Percentiles rank a stretch among this genome's conserved stretches.
phyloP scores from a whole-genome alignment of 768 basidiomycete genomes.

The Epithele typhae region DNA sequence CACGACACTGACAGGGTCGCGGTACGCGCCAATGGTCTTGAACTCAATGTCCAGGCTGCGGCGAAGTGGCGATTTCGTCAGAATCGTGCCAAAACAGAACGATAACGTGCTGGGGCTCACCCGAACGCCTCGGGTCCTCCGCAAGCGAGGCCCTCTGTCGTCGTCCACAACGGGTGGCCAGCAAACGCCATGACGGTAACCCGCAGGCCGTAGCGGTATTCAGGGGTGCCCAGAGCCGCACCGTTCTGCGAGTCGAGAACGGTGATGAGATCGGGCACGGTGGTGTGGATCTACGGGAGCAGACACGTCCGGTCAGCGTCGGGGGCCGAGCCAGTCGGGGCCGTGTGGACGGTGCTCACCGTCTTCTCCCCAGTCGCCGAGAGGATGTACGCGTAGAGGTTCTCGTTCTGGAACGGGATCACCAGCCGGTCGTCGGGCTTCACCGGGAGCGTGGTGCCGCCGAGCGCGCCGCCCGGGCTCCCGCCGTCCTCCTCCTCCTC shows the following conservation, averaged over 20 bases:
- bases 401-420: slow-evolving; percentile 64
- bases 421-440: slow-evolving; percentile 30
- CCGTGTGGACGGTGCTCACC: slow-evolving; percentile 16
- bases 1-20: slow-evolving; percentile 17
- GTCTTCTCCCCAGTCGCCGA: slow-evolving; percentile 27
- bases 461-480: slow-evolving; percentile 7
- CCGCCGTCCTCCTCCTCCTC: slow-evolving; percentile 25
- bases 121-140: slow-evolving; percentile 55
- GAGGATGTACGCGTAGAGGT: slow-evolving; percentile 42
- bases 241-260: slow-evolving; percentile 63
- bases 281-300: slow-evolving; percentile 36
- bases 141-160: slow-evolving; percentile 41
- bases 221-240: slow-evolving; percentile 56
- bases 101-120: no score
- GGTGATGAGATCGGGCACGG: slow-evolving; percentile 63
- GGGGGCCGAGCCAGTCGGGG: background rate
- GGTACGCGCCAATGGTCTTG: slow-evolving; percentile 14
- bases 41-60: slow-evolving; percentile 14
- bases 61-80: background rate
- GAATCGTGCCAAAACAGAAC: no score
- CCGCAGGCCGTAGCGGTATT: slow-evolving; percentile 56
- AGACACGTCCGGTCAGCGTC: background rate
- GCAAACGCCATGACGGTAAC: slow-evolving; percentile 46
- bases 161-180: slow-evolving; percentile 55
- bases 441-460: slow-evolving; percentile 14